These are phyloP conservation scores for Starmerella vaccinii DNA, from an alignment of 805 yeast species.

Conservation along the genomic window DNA sequence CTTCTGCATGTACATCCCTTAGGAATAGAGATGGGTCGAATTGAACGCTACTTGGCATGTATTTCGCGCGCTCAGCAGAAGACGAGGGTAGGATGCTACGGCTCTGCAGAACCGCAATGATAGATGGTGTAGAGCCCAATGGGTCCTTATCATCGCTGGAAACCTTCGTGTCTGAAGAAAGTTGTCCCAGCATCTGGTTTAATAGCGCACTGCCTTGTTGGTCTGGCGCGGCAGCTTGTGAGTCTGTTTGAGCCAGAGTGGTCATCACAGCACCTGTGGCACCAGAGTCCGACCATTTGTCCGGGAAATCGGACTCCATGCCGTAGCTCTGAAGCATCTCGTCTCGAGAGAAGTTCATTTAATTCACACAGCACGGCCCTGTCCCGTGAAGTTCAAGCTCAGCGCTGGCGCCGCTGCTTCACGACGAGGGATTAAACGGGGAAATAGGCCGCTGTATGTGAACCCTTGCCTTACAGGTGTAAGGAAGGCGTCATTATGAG, in stretches of 20 bases:
- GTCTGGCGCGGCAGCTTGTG: slow-evolving; percentile 2
- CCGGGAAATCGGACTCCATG: slow-evolving; percentile 20
- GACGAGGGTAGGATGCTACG: slow-evolving; percentile 1
- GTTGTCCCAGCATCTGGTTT: slow-evolving; percentile 25
- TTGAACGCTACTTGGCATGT: slow-evolving; percentile 42
- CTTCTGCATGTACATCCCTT: slow-evolving; percentile 45
- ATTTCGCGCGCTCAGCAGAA: slow-evolving; percentile 37
- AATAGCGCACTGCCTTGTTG: slow-evolving; percentile 23
- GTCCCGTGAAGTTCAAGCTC: too few relatives aligned
- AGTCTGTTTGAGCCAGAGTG: slow-evolving; percentile 10
- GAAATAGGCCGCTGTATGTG: too few relatives aligned
- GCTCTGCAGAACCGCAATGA: slow-evolving; percentile 33
- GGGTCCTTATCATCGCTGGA: slow-evolving; percentile 43
- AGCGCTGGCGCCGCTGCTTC: too few relatives aligned
- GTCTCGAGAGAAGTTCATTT: slow-evolving; percentile 8
- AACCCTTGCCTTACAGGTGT: too few relatives aligned
- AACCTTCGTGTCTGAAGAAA: slow-evolving; percentile 13
- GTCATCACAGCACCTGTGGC: slow-evolving; percentile 13
- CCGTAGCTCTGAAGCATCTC: slow-evolving; percentile 22
- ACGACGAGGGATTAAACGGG: too few relatives aligned
- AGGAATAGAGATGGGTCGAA: slow-evolving; percentile 51
- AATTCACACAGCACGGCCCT: too few relatives aligned
- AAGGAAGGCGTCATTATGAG: too few relatives aligned
- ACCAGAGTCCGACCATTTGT: slow-evolving; percentile 19
- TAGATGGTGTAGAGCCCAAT: slow-evolving; percentile 42